Base-by-base conservation (phyloP, 2,329 filamentous ascomycete genomes). In the Scytalidium lignicola region DNA sequence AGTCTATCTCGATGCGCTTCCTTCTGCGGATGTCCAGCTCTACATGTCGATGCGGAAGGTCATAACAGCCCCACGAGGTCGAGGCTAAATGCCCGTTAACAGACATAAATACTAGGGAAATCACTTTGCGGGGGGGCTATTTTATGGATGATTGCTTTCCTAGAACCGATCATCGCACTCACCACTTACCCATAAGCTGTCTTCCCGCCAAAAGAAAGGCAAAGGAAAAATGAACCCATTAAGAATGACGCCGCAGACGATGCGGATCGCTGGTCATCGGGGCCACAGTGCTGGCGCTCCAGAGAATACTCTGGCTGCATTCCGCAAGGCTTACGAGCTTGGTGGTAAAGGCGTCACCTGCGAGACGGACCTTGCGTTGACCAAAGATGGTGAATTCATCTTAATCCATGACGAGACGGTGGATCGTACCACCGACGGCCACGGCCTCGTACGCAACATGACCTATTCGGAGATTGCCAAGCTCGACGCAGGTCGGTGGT, bases 321-420 rank as follows among this genome's bases (percentile, higher is more conserved):
- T 41, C 32, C 44, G 26, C 15, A 29, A 29, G 18, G 43, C 43
- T 29, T 13, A 2, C 17, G 43, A 45, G 17, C 3, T 32, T 45
- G 43, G 43, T 8, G 43, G 43, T 20, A 32, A 29, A 5, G 43
- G 43, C 3, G 26, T 45, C 3, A 45, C 22, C 23, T 45, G 43
- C 22, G 43, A 45, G 26, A 45, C 43, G n/a, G 43, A 45, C 43
- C 43, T 45, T 15, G 43, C 22, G 5, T 8, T 45, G 18, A 45
- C 43, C 21, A 45, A 20, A 45, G 43, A 45, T 20, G 43, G 43
- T 18, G 22, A 45, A 29, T 20, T 45, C 7, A 32, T 45, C 5
- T 13, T 45, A 12, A 45, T 45, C 23, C 43, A 45, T 21, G 43
- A 45, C 43, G 43, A 45, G 43, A 45, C 43, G 10, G 43, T 45